These are phyloP conservation scores for Lophium mytilinum DNA, from an alignment of 495 filamentous ascomycete genomes.

Conservation along the genomic window DNA sequence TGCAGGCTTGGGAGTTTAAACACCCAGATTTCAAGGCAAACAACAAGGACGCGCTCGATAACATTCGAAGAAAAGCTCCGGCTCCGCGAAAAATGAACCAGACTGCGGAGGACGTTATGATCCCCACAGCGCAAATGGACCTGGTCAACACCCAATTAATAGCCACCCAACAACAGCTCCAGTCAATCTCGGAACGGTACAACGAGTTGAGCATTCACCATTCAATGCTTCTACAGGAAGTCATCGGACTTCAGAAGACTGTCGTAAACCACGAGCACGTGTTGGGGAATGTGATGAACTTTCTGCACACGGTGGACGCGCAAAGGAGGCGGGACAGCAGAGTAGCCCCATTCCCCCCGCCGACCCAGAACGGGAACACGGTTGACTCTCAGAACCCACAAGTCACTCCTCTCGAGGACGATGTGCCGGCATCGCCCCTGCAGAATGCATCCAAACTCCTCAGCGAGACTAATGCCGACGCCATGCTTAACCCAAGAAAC, in stretches of 20 bases:
- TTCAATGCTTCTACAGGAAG: slow-evolving; percentile 76
- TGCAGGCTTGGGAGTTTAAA: slow-evolving; percentile 92
- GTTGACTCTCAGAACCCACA: slow-evolving; percentile 11
- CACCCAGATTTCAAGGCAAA: slow-evolving; percentile 95
- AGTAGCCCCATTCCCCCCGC: slow-evolving; percentile 36
- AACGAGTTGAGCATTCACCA: slow-evolving; percentile 79
- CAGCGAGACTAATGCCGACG: slow-evolving; percentile 68
- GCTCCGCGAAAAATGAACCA: slow-evolving; percentile 72
- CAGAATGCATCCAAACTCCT: slow-evolving; percentile 87
- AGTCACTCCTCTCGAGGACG: slow-evolving; percentile 39
- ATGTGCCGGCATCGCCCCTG: slow-evolving; percentile 72
- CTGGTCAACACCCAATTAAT: slow-evolving; percentile 78
- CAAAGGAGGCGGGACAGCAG: slow-evolving; percentile 57
- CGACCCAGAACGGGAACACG: slow-evolving; percentile 28
- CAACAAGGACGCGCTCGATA: slow-evolving; percentile 93
- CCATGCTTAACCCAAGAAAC: slow-evolving; percentile 63
- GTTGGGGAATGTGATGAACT: slow-evolving; percentile 67
- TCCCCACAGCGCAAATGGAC: slow-evolving; percentile 81
- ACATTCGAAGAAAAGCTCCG: slow-evolving; percentile 92
- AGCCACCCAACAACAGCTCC: slow-evolving; percentile 86
- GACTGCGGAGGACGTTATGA: slow-evolving; percentile 60
- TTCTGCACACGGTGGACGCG: slow-evolving; percentile 57
- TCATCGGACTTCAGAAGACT: slow-evolving; percentile 80
- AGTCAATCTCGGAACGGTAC: slow-evolving; percentile 75
- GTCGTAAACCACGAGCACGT: slow-evolving; percentile 74